Evolutionary conservation across 2,329 filamentous ascomycete species (phyloP).

Genomic region (Epichloe baconii): DNA sequence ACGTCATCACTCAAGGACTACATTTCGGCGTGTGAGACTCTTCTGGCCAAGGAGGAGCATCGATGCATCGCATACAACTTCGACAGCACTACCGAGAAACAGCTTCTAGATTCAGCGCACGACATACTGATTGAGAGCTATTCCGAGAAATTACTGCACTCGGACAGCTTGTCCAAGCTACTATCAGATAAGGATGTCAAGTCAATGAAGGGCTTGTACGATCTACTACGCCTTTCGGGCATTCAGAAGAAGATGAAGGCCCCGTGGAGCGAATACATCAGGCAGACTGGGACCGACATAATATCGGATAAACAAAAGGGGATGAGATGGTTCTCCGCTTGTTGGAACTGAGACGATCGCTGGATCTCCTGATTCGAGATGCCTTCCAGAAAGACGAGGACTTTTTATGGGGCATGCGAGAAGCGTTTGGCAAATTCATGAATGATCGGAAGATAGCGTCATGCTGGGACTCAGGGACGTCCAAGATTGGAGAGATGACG

Average conservation of each 20-base stretch:
- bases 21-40: conserved; percentile 51
- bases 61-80: conserved; percentile 73
- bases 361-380: conserved; percentile 64
- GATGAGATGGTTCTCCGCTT: conserved; percentile 80
- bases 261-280: conserved; percentile 71
- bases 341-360: conserved; percentile 63
- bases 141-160: conserved; percentile 50
- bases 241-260: conserved; percentile 57
- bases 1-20: conserved; percentile 58
- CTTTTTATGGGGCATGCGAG: conserved; percentile 65
- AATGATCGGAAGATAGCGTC: conserved; percentile 68
- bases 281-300: conserved; percentile 59
- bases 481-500: conserved; percentile 96
- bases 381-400: conserved; percentile 68
- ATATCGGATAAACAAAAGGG: conserved; percentile 64
- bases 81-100: conserved; percentile 68
- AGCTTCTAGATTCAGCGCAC: conserved; percentile 62
- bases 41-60: conserved; percentile 60
- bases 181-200: conserved; percentile 56
- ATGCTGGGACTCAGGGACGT: conserved; percentile 69
- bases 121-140: conserved; percentile 57
- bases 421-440: conserved; percentile 82
- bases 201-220: conserved; percentile 65
- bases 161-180: conserved; percentile 56
- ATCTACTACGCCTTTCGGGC: conserved; percentile 57